phyloP scores from a whole-genome alignment of 2,329 filamentous ascomycete species.

The Colletotrichum chlorophyti region DNA sequence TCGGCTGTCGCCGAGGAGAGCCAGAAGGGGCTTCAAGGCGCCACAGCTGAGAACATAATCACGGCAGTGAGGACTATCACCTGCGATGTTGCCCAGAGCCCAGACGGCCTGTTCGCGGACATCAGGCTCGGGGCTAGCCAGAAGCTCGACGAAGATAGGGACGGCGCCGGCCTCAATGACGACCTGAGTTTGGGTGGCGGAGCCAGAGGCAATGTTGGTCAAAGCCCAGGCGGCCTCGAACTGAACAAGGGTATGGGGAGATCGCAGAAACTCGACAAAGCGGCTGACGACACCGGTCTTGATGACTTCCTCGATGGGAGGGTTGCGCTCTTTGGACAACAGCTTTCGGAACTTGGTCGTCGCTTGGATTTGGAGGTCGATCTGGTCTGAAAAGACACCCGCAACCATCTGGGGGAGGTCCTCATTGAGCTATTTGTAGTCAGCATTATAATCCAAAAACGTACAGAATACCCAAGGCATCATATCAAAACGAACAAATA shows the following conservation, averaged over 20 bases:
- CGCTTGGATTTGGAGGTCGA: slow-evolving; percentile 95
- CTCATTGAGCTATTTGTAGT: slow-evolving; percentile 79
- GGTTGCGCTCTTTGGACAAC: slow-evolving; percentile 97
- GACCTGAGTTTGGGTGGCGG: slow-evolving; percentile 95
- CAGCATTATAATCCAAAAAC: slow-evolving; percentile 31
- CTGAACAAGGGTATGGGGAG: slow-evolving; percentile 96
- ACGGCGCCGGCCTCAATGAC: slow-evolving; percentile 98
- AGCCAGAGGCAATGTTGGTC: slow-evolving; percentile 98
- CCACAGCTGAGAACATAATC: slow-evolving; percentile 94
- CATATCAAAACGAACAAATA: no score
- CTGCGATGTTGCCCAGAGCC: slow-evolving; percentile 98
- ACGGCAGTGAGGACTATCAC: slow-evolving; percentile 95
- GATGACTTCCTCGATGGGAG: slow-evolving; percentile 98
- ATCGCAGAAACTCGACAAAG: slow-evolving; percentile 98
- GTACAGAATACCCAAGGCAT: not conserved
- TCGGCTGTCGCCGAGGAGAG: slow-evolving; percentile 92
- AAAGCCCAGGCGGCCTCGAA: slow-evolving; percentile 99
- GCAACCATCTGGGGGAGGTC: slow-evolving; percentile 98
- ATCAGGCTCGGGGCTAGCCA: slow-evolving; percentile 95
- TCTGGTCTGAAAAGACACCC: slow-evolving; percentile 98
- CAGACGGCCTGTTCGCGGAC: slow-evolving; percentile 98
- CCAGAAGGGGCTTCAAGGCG: slow-evolving; percentile 87
- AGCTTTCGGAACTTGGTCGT: slow-evolving; percentile 99
- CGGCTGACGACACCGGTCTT: slow-evolving; percentile 97
- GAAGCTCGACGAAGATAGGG: slow-evolving; percentile 96